Conservation (phyloP, 1,139 yeast species). For the Blastobotrys indianensis region DNA sequence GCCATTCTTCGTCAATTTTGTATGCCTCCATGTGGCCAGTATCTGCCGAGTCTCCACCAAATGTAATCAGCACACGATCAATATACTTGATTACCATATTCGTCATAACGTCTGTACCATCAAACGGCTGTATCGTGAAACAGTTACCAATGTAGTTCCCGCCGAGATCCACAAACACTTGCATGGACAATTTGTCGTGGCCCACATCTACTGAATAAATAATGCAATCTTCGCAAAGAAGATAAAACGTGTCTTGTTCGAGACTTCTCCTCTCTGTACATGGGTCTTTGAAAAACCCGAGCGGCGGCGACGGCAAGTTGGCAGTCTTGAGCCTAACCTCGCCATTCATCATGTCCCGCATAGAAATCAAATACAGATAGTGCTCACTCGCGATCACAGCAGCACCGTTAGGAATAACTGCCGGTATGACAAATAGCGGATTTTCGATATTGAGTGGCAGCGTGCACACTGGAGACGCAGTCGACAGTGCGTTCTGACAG, state of each 20-base stretch:
- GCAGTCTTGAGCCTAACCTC: not conserved
- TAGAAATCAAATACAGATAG: constrained; percentile 16
- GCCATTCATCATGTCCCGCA: constrained; percentile 22
- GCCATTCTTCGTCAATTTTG: constrained; percentile 7
- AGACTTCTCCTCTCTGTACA: not conserved
- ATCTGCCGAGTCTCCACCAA: constrained; percentile 19
- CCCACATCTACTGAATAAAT: constrained; percentile 15
- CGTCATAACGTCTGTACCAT: constrained; percentile 8
- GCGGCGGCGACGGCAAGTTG: constrained; percentile 6
- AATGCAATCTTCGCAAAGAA: constrained; percentile 15
- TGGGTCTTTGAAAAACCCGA: constrained; percentile 11
- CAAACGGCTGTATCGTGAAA: constrained; percentile 18
- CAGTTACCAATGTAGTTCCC: constrained; percentile 16
- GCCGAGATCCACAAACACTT: constrained; percentile 10
- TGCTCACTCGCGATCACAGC: constrained; percentile 16
- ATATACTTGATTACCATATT: constrained; percentile 8
- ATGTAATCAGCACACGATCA: constrained; percentile 15
- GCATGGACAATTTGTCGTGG: constrained; percentile 4
- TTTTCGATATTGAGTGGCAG: constrained; percentile 14
- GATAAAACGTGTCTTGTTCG: constrained; percentile 14
- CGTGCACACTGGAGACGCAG: constrained; percentile 3
- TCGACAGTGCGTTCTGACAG: constrained; percentile 5
- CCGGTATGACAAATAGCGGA: constrained; percentile 22
- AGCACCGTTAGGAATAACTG: constrained; percentile 16
- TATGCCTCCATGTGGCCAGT: constrained; percentile 15